A percentile compares a stretch with the other conserved stretches of the same genome.
Conservation (phyloP, 2,329 filamentous ascomycete genomes). For the Fonsecaea nubica region DNA sequence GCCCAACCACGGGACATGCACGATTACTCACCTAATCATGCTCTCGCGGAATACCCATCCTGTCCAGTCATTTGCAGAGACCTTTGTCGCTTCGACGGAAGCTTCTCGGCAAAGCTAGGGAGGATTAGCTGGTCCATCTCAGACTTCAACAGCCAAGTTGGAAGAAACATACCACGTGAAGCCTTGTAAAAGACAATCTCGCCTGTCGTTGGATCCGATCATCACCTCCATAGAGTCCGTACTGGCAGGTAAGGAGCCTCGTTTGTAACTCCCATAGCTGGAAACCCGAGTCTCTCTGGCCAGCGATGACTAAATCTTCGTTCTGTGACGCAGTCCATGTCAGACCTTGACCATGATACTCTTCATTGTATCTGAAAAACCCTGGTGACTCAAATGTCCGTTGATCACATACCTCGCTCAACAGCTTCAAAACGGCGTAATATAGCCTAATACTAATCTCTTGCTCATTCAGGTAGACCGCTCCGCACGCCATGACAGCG, state of each 20-base stretch:
- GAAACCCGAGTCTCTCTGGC: constrained; percentile 17
- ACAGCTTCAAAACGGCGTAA: constrained; percentile 6
- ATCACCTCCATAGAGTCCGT: constrained; percentile 11
- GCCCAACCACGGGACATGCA: too few relatives aligned
- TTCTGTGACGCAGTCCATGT: constrained; percentile 5
- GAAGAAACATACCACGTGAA: constrained; percentile 2
- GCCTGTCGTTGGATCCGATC: constrained; percentile 5
- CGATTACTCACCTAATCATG: constrained; percentile 1
- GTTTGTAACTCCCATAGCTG: constrained; percentile 19
- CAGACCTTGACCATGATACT: not conserved
- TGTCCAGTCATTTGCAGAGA: constrained; percentile 6
- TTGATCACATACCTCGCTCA: constrained; percentile 7
- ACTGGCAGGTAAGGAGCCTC: constrained; percentile 17
- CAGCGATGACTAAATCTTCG: constrained; percentile 1
- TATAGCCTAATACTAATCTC: constrained; percentile 2
- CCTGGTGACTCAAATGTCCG: not conserved
- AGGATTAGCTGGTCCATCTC: not conserved
- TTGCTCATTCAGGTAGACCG: constrained; percentile 9
- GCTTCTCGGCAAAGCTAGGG: constrained; percentile 2
- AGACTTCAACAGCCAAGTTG: not conserved
- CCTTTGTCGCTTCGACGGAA: not conserved
- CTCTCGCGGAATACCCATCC: constrained; percentile 4
- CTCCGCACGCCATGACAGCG: constrained; percentile 8
- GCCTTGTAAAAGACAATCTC: not conserved
- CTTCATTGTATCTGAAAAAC: too few relatives aligned